Conservation (phyloP, 164 flowering plant genomes). For the Chimonanthus salicifolius region DNA sequence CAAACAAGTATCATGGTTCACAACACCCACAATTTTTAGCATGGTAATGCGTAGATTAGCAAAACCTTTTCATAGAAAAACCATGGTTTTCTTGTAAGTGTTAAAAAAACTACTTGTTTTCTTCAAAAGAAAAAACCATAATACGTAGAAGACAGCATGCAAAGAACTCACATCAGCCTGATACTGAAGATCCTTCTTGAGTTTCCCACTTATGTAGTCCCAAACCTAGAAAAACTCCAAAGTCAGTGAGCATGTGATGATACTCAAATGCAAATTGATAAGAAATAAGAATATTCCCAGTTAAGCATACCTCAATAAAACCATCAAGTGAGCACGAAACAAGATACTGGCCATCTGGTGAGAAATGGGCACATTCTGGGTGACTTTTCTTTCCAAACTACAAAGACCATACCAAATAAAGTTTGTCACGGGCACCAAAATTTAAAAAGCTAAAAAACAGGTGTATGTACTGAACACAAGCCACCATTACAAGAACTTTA, state of each 20-base stretch:
- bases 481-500: no score
- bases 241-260: conserved; percentile 9
- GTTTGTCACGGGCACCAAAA: not conserved
- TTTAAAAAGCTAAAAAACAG: not conserved
- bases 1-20: not conserved
- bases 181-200: conserved; percentile 97
- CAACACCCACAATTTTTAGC: not conserved
- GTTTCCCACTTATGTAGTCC: conserved; percentile 95
- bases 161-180: conserved; percentile 89
- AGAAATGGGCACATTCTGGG: conserved; percentile 90
- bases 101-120: no score
- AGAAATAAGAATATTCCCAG: not conserved
- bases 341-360: conserved; percentile 97
- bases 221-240: conserved; percentile 57
- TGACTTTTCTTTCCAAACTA: conserved; percentile 96
- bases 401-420: conserved; percentile 14
- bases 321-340: conserved; percentile 96
- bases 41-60: not conserved
- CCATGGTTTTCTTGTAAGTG: not conserved
- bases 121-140: not conserved
- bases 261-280: not conserved
- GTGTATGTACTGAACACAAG: not conserved
- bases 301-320: conserved; percentile 76
- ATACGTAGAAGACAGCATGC: not conserved
- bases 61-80: not conserved